These are phyloP conservation scores for Berkeleyomyces basicola DNA, from an alignment of 2,329 filamentous ascomycete genomes.

Conservation along the genomic window DNA sequence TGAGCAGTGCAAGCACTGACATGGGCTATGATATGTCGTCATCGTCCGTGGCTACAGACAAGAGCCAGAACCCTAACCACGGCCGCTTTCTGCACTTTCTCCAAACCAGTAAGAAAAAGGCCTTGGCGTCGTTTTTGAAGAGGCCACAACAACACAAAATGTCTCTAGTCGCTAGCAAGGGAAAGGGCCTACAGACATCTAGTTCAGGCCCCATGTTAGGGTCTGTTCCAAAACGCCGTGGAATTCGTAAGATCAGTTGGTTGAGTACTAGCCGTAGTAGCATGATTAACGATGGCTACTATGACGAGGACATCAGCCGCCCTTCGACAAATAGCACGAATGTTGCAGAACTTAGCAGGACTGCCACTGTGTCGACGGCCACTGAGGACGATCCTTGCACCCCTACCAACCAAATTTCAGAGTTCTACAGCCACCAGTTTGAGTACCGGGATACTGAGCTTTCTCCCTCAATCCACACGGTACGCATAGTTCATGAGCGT, in stretches of 20 bases:
- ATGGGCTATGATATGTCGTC: constrained; percentile 1
- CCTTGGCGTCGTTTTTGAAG: constrained; percentile 7
- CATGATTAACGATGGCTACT: neutral
- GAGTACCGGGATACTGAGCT: constrained; percentile 9
- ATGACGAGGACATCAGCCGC: neutral
- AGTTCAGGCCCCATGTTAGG: neutral
- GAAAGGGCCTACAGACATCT: neutral
- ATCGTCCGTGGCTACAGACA: neutral
- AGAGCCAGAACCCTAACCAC: neutral
- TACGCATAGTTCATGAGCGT: constrained; percentile 9
- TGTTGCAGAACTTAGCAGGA: neutral
- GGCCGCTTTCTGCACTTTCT: constrained; percentile 5
- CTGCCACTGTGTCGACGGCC: constrained; percentile 3
- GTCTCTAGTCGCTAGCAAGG: neutral
- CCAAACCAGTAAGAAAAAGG: constrained; percentile 8
- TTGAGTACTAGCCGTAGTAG: neutral
- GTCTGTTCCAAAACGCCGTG: neutral
- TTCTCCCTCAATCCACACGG: constrained; percentile 10
- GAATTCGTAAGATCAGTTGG: constrained; percentile 1
- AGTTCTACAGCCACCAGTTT: neutral
- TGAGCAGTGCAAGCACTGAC: constrained; percentile 6
- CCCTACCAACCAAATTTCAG: neutral
- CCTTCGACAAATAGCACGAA: constrained; percentile 3
- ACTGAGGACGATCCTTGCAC: constrained; percentile 3
- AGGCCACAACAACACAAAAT: neutral